Conservation (phyloP, 2,329 filamentous ascomycete genomes). For the Plenodomus biglobosus region DNA sequence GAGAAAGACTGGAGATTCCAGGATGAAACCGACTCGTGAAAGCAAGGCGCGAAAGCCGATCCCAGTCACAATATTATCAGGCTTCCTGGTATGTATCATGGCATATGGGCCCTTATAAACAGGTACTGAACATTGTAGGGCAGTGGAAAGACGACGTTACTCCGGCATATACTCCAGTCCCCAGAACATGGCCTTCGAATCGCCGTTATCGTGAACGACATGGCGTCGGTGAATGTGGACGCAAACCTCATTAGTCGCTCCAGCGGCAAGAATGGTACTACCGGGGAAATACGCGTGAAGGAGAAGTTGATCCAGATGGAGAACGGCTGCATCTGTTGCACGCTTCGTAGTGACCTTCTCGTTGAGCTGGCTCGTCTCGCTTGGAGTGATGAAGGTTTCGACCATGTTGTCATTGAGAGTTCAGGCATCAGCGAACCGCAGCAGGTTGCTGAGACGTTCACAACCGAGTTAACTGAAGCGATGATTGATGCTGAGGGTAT, state of each 20-base stretch:
- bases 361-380: conserved; percentile 68
- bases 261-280: conserved; percentile 6
- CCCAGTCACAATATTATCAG: conserved; percentile 63
- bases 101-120: no score
- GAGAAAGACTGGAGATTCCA: conserved; percentile 18
- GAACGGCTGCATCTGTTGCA: conserved; percentile 76
- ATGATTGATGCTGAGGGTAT: conserved; percentile 49
- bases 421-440: conserved; percentile 72
- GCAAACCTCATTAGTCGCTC: conserved; percentile 60
- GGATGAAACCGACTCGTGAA: conserved; percentile 9
- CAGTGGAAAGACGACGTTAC: conserved; percentile 69
- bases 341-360: conserved; percentile 68
- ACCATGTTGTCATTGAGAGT: conserved; percentile 73
- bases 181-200: conserved; percentile 66
- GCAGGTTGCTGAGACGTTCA: conserved; percentile 74
- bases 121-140: conserved; percentile 51
- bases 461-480: conserved; percentile 51
- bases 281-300: conserved; percentile 55
- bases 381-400: conserved; percentile 60
- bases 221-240: conserved; percentile 64
- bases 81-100: conserved; percentile 53
- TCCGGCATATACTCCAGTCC: conserved; percentile 67
- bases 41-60: conserved; percentile 41
- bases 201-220: conserved; percentile 74
- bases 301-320: conserved; percentile 69